Base-by-base conservation (phyloP, 225 moss, liverwort and hornwort species). In the Takakia lepidozioides region DNA sequence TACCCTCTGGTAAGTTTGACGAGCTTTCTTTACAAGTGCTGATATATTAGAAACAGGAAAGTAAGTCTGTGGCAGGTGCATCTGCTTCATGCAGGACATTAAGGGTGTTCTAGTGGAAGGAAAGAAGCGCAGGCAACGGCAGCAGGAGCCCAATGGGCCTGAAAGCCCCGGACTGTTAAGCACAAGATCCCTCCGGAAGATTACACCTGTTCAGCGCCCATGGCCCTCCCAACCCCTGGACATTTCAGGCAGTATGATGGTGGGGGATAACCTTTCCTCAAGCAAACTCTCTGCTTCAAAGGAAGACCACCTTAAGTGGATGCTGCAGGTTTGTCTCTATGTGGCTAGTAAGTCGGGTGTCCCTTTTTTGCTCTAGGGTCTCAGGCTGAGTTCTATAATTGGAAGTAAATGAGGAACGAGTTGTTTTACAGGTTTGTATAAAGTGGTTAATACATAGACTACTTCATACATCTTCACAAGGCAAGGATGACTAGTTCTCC, bases 201-300 rank as follows among this genome's bases (percentile, higher is more conserved):
- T 83, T 26, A 83, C 83, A 50, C 83, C 83, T n/a, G 59, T 83
- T 25, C 78, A 78, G 56, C 70, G 70, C 59, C 27, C 76, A 65
- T 75, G 72, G 28, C 75, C 68, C 25, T 62, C 71, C 55, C 65
- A 68, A 38, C 51, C 75, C 43, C 36, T 68, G 57, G 74, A 71
- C 43, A 62, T 74, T 26, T 74, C 74, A 61, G 70, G 56, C 52
- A 71, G 43, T 55, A 50, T 75, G 35, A 42, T 57, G 38, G 29
- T 36, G 51, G 78, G 65, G 27, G 78, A 68, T 49, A 83, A 65
- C 26, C 25, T 58, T 51, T 32, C 74, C 27, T 8, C 56, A 39
- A 61, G 49, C 34, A 63, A 59, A 38, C 58, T 48, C 40, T 62
- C 54, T 28, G 62, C 59, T 25, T 61, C 51, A 38, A 56, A 69